A percentile compares a stretch with the other conserved stretches of the same genome.
phyloP scores from a whole-genome alignment of 2,329 filamentous ascomycete species.

The Alternaria longipes region DNA sequence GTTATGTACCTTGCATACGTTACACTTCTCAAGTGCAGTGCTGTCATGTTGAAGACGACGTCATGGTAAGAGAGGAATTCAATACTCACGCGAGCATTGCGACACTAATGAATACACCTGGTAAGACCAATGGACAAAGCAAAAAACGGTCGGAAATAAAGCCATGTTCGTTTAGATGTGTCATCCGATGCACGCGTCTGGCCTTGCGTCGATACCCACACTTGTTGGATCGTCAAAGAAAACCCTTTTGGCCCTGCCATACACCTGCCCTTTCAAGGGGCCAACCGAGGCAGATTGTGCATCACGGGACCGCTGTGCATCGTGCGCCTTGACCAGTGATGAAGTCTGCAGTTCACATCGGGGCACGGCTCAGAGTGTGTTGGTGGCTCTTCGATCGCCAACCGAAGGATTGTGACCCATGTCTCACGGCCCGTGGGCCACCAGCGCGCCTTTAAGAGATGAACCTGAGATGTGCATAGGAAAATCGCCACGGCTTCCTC shows the following conservation, averaged over 20 bases:
- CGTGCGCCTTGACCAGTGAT: conserved; percentile 12
- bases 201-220: conserved; percentile 1
- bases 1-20: not conserved
- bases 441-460: conserved; percentile 8
- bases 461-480: conserved; percentile 2
- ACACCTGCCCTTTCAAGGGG: conserved; percentile 19
- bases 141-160: not conserved
- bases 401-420: conserved; percentile 20
- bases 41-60: not conserved
- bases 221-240: not conserved
- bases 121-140: not conserved
- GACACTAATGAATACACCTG: not conserved
- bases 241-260: not conserved
- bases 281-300: conserved; percentile 17
- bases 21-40: not conserved
- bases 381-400: conserved; percentile 29
- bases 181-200: not conserved
- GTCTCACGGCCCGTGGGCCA: conserved; percentile 25
- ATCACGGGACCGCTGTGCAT: conserved; percentile 10
- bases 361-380: conserved; percentile 20
- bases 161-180: not conserved
- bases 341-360: conserved; percentile 15
- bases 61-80: not conserved
- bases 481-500: conserved; percentile 2
- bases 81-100: not conserved